A percentile compares a stretch with the other conserved stretches of the same genome.
These are phyloP conservation scores for Dactylella cylindrospora DNA, from an alignment of 2,329 filamentous ascomycete species.

Conservation along the genomic window DNA sequence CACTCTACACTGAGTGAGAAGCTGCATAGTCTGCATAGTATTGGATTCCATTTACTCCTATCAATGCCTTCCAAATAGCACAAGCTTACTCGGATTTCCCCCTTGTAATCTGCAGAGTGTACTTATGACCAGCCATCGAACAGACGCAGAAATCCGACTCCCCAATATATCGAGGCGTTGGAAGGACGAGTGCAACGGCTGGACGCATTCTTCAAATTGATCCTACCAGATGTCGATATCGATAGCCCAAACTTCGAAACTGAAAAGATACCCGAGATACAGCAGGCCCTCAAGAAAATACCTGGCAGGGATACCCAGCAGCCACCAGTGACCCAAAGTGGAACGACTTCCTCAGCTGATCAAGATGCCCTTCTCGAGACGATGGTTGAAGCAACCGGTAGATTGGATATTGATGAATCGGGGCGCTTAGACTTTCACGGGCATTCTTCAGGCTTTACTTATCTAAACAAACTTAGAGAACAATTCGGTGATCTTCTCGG, in stretches of 20 bases:
- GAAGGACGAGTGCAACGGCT: conserved; percentile 80
- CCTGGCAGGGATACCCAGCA: conserved; percentile 42
- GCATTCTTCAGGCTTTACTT: conserved; percentile 86
- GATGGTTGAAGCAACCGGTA: conserved; percentile 91
- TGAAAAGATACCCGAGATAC: conserved; percentile 52
- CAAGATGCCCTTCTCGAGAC: conserved; percentile 78
- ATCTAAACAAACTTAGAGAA: conserved; percentile 81
- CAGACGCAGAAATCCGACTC: conserved; percentile 81
- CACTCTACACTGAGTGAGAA: too few species aligned
- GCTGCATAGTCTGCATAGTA: conserved; percentile 7
- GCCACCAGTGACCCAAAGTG: conserved; percentile 46
- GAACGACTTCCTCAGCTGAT: conserved; percentile 51
- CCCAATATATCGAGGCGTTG: conserved; percentile 88
- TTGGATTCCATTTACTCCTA: not conserved
- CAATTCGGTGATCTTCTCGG: conserved; percentile 78
- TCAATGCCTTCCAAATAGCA: conserved; percentile 6
- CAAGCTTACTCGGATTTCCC: conserved; percentile 2
- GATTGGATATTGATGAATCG: conserved; percentile 85
- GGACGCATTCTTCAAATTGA: conserved; percentile 73
- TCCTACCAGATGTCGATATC: conserved; percentile 80
- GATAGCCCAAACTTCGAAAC: conserved; percentile 81
- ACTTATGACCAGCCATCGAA: conserved; percentile 96
- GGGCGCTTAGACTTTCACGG: conserved; percentile 96
- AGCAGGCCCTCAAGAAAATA: conserved; percentile 39
- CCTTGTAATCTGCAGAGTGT: conserved; percentile 64